Conservation (phyloP, 345 rosid genomes). For the Moricandia arvensis region DNA sequence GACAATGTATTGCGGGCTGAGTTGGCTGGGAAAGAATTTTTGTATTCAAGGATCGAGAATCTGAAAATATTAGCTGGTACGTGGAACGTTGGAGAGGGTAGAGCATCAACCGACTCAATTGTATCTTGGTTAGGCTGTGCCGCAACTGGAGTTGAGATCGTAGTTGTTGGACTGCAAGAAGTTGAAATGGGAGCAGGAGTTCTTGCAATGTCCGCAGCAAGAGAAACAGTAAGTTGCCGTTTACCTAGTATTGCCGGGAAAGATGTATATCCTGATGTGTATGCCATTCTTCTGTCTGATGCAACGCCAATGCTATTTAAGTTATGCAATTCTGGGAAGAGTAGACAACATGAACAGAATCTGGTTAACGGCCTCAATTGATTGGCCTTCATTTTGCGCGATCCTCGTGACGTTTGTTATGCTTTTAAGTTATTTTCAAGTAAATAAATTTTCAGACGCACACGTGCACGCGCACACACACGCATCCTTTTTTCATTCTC, state of each 20-base stretch:
- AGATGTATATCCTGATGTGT: neutral
- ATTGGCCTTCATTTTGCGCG: neutral
- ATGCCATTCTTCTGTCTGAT: conserved; percentile 4
- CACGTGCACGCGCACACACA: neutral
- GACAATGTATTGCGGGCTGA: conserved; percentile 59
- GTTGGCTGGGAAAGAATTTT: conserved; percentile 57
- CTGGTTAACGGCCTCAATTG: conserved; percentile 1
- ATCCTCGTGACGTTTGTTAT: conserved; percentile 1
- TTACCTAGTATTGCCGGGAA: neutral
- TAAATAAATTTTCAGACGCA: neutral
- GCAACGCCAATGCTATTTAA: conserved; percentile 7
- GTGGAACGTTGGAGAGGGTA: conserved; percentile 86
- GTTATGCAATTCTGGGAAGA: conserved; percentile 7
- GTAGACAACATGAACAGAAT: neutral
- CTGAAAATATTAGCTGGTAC: conserved; percentile 62
- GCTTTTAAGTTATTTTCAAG: neutral
- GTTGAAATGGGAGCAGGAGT: conserved; percentile 92
- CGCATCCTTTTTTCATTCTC: neutral
- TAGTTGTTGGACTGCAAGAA: conserved; percentile 81
- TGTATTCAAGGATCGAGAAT: conserved; percentile 58
- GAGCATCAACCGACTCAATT: conserved; percentile 63
- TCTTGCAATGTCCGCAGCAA: conserved; percentile 89
- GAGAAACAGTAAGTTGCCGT: conserved; percentile 69
- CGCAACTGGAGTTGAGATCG: conserved; percentile 59
- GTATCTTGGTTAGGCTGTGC: conserved; percentile 69